Evolutionary conservation across 2,329 filamentous ascomycete species (phyloP).

Genomic region (Dothideomycetes sp.): DNA sequence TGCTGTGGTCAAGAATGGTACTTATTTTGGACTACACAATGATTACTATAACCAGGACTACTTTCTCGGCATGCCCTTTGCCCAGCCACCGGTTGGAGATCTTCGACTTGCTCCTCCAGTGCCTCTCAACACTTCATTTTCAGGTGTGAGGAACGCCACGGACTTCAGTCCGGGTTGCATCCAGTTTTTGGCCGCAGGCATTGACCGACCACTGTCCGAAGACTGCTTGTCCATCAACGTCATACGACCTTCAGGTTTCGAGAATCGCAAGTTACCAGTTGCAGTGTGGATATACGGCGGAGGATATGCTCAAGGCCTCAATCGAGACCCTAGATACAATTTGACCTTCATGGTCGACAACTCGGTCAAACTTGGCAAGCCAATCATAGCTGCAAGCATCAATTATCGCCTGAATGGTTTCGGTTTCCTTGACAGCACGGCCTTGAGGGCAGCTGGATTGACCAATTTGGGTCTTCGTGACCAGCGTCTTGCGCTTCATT

Average conservation of each 20-base stretch:
- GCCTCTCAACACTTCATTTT: constrained; percentile 36
- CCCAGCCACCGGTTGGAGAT: constrained; percentile 41
- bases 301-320: constrained; percentile 14
- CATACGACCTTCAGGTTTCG: constrained; percentile 10
- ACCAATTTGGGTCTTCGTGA: constrained; percentile 13
- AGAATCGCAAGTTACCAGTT: constrained; percentile 11
- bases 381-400: constrained; percentile 21
- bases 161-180: constrained; percentile 37
- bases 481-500: constrained; percentile 11
- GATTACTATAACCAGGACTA: constrained; percentile 36
- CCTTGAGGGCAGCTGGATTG: constrained; percentile 14
- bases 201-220: constrained; percentile 15
- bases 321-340: constrained; percentile 16
- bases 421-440: constrained; percentile 13
- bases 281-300: constrained; percentile 18
- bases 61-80: constrained; percentile 47
- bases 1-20: constrained; percentile 33
- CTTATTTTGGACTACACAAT: constrained; percentile 33
- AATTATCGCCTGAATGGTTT: constrained; percentile 16
- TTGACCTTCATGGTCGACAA: constrained; percentile 19
- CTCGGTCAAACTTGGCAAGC: constrained; percentile 15
- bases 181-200: constrained; percentile 42
- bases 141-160: constrained; percentile 29
- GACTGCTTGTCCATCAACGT: constrained; percentile 17
- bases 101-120: constrained; percentile 44